These are phyloP conservation scores for Eucalyptus albens DNA, from an alignment of 345 rosid species.

Conservation along the genomic window DNA sequence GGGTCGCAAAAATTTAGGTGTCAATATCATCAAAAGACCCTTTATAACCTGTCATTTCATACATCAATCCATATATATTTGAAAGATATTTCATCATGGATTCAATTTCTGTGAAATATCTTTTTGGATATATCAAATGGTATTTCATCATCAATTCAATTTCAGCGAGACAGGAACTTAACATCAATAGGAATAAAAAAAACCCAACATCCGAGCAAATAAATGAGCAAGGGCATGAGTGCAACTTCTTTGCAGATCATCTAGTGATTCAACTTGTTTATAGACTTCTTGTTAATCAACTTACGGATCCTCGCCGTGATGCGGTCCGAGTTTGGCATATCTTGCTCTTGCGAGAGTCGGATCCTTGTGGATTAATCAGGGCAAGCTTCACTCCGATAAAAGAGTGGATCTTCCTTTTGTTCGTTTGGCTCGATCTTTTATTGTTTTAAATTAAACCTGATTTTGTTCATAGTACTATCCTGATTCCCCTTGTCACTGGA, in stretches of 20 bases:
- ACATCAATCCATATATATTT: not conserved
- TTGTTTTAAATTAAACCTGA: not conserved
- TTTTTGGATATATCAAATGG: not conserved
- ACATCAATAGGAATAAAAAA: not conserved
- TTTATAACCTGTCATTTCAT: not conserved
- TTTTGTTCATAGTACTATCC: not conserved
- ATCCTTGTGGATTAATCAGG: no score
- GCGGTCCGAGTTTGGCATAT: no score
- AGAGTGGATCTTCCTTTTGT: not conserved
- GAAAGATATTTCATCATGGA: not conserved
- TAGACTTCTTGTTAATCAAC: not conserved
- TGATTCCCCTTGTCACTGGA: not conserved
- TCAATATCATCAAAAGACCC: not conserved
- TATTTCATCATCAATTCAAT: not conserved
- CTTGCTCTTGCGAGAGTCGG: no score
- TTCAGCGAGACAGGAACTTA: not conserved
- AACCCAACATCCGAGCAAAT: not conserved
- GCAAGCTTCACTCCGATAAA: no score
- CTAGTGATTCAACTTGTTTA: not conserved
- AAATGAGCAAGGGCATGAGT: not conserved
- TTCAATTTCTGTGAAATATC: not conserved
- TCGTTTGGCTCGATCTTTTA: not conserved
- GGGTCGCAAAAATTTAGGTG: rapidly evolving
- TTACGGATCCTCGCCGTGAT: not conserved
- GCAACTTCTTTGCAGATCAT: not conserved